Conservation (phyloP, 345 rosid species). For the Hevea brasiliensis region DNA sequence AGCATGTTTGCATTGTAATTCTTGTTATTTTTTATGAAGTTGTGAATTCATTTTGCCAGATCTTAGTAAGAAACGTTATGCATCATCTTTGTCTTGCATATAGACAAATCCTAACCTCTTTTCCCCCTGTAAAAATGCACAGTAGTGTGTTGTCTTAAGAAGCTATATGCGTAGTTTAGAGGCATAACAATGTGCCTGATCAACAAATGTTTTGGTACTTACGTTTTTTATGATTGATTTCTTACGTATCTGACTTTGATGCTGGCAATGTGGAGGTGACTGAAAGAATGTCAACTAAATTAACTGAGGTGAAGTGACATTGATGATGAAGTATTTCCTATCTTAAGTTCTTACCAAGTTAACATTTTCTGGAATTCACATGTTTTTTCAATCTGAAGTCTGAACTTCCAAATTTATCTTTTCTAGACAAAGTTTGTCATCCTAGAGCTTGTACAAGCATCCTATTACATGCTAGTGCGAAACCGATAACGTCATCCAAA, state of each 20-base stretch:
- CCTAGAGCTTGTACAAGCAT: background rate
- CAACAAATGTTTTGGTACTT: background rate
- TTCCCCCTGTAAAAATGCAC: background rate
- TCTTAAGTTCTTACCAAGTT: background rate
- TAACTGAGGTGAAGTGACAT: background rate
- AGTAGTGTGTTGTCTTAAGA: too few species aligned
- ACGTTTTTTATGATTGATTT: background rate
- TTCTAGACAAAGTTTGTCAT: background rate
- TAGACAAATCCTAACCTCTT: too few species aligned
- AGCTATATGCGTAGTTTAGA: background rate
- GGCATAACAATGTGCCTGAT: background rate
- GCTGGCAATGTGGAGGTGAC: background rate
- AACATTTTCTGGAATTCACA: background rate
- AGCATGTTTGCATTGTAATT: background rate
- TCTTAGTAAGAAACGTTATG: background rate
- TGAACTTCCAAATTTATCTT: background rate
- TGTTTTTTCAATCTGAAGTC: background rate
- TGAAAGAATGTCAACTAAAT: background rate
- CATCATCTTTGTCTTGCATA: too few species aligned
- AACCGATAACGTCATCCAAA: background rate
- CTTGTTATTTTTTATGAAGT: too few species aligned
- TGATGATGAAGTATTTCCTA: background rate
- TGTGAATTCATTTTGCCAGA: background rate
- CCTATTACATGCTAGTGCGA: background rate
- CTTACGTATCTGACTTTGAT: background rate